phyloP scores from a whole-genome alignment of 805 yeast genomes.

The Kazachstania kunashirensis region DNA sequence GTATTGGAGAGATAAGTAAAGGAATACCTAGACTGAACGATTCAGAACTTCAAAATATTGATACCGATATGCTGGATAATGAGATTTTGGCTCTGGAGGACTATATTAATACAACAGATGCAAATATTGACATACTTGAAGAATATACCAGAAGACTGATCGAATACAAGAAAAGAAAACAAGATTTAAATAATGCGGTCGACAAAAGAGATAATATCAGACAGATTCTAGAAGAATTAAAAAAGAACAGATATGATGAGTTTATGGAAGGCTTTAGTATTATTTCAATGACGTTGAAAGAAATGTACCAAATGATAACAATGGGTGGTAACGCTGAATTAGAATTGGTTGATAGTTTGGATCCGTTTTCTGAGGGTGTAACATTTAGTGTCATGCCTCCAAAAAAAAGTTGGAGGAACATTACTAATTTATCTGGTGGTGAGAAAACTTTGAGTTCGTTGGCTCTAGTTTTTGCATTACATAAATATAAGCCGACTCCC shows the following conservation, averaged over 20 bases:
- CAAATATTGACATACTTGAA: conserved; percentile 63
- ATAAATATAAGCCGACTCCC: conserved; percentile 94
- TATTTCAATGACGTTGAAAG: conserved; percentile 81
- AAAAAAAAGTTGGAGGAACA: conserved; percentile 93
- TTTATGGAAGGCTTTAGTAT: conserved; percentile 87
- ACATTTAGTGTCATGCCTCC: conserved; percentile 98
- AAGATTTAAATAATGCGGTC: conserved; percentile 61
- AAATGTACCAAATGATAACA: conserved; percentile 96
- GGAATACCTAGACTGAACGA: conserved; percentile 36
- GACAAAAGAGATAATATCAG: conserved; percentile 54
- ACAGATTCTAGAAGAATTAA: conserved; percentile 53
- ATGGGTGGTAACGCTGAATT: conserved; percentile 99
- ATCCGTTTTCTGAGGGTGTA: conserved; percentile 97
- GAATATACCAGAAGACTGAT: conserved; percentile 61
- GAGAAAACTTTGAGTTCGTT: conserved; percentile 92
- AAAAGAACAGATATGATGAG: conserved; percentile 68
- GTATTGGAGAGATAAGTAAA: conserved; percentile 14
- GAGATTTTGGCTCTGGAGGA: conserved; percentile 49
- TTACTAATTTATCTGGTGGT: conserved; percentile 92
- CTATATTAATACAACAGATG: conserved; percentile 45
- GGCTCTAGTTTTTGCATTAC: conserved; percentile 92
- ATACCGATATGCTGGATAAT: conserved; percentile 39
- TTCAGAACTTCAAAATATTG: conserved; percentile 41
- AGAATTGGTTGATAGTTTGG: conserved; percentile 88
- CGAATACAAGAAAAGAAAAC: conserved; percentile 56